Base-by-base conservation (phyloP, 1,284 basidiomycete genomes). In the Moniliella sp. region DNA sequence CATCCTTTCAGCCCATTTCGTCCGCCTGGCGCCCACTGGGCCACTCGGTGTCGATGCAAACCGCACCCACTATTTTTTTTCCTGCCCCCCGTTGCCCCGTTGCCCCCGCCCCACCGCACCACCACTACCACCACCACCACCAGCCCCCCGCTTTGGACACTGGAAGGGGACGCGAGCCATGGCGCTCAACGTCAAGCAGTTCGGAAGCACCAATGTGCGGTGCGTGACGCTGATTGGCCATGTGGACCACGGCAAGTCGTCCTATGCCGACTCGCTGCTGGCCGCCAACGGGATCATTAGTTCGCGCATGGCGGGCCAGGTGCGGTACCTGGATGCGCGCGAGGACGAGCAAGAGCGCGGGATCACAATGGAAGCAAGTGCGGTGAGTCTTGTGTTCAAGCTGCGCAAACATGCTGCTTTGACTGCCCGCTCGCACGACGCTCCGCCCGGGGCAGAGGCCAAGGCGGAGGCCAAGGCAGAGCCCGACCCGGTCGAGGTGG, bases 271-370 rank as follows among this genome's bases (percentile, higher is more conserved):
- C 57, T 75, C 78, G 12, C 70, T 99, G 2, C 71, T 99, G 11
- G 88, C 88, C 2, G 81, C 88, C 17, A 97, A 97, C 65, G 88
- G 84, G 53, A 94, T 99, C 60, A 94, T 99, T 53, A 93, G 86
- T 0, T 66, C 76, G 3, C 68, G 81, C 28, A 78, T 94, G 74
- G 91, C 86, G 0, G 91, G 91, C 14, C 94, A 93, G 62, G 74
- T 97, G 58, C 70, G 91, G 35, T 97, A 91, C 61, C 67, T 97
- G 30, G 91, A 99, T 61, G 83, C 78, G 37, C 69, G 91, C 45
- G 84, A 91, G 58, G 91, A 97, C 52, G 91, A 99, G 60, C 88
- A 97, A 58, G 76, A 94, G 63, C 67, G 91, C 30, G 91, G 91
- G 1, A 97, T 99, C 44, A 97, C 91, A 0, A 97, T 99, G 88